Percentiles rank a stretch among this genome's conserved stretches.
Evolutionary conservation across 1,284 basidiomycete species (phyloP).

Genomic region (Sphagnurus paluster): DNA sequence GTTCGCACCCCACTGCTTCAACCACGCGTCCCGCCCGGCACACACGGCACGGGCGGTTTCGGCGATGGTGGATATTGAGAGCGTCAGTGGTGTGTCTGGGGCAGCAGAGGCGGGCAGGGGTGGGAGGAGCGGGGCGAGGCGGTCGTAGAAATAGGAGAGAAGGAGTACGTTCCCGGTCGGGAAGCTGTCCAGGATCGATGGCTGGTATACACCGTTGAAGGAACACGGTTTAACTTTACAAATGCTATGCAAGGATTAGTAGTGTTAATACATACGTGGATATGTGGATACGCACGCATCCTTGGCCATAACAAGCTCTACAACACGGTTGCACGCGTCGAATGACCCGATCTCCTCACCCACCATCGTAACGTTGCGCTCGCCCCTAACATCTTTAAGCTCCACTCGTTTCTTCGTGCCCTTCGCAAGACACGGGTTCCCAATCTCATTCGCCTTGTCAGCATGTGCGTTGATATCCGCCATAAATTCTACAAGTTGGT

Average conservation of each 20-base stretch:
- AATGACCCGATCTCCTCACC: conserved; percentile 82
- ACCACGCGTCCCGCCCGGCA: conserved; percentile 65
- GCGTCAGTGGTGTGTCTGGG: conserved; percentile 39
- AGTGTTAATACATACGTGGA: background rate
- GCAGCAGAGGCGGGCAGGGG: conserved; percentile 20
- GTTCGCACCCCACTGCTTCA: conserved; percentile 51
- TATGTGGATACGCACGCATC: conserved; percentile 69
- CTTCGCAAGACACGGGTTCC: conserved; percentile 82
- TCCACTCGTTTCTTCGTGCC: conserved; percentile 67
- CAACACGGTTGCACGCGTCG: conserved; percentile 81
- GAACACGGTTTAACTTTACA: conserved; percentile 93
- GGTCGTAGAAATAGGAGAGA: conserved; percentile 97
- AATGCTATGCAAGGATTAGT: conserved; percentile 46
- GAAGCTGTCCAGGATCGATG: conserved; percentile 91
- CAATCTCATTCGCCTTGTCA: conserved; percentile 23
- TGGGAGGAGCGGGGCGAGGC: conserved; percentile 78
- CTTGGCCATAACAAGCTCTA: conserved; percentile 95
- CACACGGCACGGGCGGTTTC: conserved; percentile 74
- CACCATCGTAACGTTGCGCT: conserved; percentile 76
- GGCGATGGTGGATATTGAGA: conserved; percentile 67
- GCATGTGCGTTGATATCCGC: conserved; percentile 42
- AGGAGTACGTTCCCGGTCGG: conserved; percentile 76
- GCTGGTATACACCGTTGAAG: conserved; percentile 97
- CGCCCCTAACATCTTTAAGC: conserved; percentile 59
- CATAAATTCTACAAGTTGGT: conserved; percentile 90